A percentile compares a stretch with the other conserved stretches of the same genome.
Conservation (phyloP, 2,329 filamentous ascomycete genomes). For the Calonectria pseudoturangicola region DNA sequence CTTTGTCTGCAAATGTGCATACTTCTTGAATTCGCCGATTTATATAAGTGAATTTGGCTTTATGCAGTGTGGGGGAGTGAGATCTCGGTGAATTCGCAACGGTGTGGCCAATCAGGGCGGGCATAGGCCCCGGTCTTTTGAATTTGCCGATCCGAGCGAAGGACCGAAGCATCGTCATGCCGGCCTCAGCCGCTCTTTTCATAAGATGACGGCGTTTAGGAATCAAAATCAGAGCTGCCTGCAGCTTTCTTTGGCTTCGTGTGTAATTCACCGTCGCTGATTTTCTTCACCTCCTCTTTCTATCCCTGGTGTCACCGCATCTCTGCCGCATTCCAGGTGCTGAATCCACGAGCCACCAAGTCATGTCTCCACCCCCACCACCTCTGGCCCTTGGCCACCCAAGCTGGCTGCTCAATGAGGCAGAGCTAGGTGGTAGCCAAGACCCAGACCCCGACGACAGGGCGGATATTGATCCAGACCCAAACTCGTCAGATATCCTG, state of each 20-base stretch:
- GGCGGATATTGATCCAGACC: slow-evolving; percentile 11
- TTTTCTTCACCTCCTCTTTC: slow-evolving; percentile 15
- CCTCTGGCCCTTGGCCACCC: slow-evolving; percentile 35
- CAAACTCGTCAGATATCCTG: slow-evolving; percentile 3
- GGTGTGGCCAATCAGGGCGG: slow-evolving; percentile 14
- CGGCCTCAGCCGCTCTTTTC: slow-evolving; percentile 17
- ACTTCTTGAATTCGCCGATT: not conserved
- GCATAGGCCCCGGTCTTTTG: not conserved
- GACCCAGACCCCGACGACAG: slow-evolving; percentile 15
- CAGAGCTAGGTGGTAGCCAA: slow-evolving; percentile 17
- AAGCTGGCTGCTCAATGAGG: slow-evolving; percentile 27
- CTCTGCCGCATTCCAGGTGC: slow-evolving; percentile 4
- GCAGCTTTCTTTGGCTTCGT: not conserved
- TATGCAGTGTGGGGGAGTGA: no score
- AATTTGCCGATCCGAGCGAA: slow-evolving; percentile 39
- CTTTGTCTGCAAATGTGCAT: not conserved
- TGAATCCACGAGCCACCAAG: not conserved
- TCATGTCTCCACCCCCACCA: slow-evolving; percentile 41
- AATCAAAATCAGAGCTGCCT: slow-evolving; percentile 23
- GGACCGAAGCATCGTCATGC: slow-evolving; percentile 27
- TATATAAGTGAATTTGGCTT: slow-evolving; percentile 39
- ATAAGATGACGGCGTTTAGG: slow-evolving; percentile 25
- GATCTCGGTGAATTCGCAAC: slow-evolving; percentile 33
- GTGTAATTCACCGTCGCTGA: slow-evolving; percentile 38
- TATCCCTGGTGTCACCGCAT: not conserved